These are phyloP conservation scores for Chlamydomonas sphaeroides DNA, from an alignment of 139 green algal genomes.

Conservation along the genomic window DNA sequence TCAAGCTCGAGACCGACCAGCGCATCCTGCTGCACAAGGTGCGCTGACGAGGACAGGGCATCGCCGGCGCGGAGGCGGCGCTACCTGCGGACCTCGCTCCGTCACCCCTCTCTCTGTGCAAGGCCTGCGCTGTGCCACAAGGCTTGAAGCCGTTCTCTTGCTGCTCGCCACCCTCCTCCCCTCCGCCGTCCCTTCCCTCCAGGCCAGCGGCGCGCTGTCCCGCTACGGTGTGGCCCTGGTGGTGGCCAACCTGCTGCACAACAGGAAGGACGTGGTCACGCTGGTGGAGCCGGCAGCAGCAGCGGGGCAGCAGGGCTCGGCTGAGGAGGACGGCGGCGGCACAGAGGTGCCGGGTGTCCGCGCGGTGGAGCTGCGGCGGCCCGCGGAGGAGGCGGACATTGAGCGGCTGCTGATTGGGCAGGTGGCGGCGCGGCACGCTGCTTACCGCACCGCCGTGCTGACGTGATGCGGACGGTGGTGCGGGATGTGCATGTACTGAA, in stretches of 20 bases:
- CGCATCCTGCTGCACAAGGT: slow-evolving; percentile 45
- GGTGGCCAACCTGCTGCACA: slow-evolving; percentile 95
- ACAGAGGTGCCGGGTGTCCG: no score
- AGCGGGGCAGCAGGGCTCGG: no score
- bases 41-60: no score
- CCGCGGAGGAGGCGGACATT: slow-evolving; percentile 48
- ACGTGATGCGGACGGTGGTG: no score
- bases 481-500: no score
- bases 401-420: slow-evolving; percentile 58
- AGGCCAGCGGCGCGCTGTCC: slow-evolving; percentile 70
- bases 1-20: slow-evolving; percentile 98
- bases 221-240: slow-evolving; percentile 91
- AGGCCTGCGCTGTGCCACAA: no score
- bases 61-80: no score
- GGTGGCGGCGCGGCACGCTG: slow-evolving; percentile 51
- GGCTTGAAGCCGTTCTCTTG: no score
- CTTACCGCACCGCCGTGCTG: slow-evolving; percentile 19
- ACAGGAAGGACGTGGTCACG: slow-evolving; percentile 82
- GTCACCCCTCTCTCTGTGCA: no score
- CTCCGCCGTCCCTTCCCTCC: not conserved
- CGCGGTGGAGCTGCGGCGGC: slow-evolving; percentile 27
- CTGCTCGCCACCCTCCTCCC: no score
- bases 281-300: slow-evolving; percentile 67
- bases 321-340: not conserved
- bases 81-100: no score